Conservation (phyloP, 2,329 filamentous ascomycete genomes). For the Pseudogymnoascus sp. region DNA sequence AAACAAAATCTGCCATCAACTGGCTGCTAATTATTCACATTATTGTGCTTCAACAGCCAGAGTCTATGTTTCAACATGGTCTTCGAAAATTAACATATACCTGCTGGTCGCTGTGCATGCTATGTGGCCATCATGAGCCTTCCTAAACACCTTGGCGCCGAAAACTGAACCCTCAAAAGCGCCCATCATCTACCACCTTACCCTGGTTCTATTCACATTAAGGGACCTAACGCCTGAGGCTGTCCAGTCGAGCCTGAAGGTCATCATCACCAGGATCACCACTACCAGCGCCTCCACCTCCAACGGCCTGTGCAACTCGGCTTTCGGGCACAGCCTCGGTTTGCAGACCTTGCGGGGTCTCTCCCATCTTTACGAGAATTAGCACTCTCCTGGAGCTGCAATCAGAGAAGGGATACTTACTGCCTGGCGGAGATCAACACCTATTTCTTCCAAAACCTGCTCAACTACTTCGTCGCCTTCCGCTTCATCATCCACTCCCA, state of each 20-base stretch:
- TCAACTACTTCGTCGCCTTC: constrained; percentile 96
- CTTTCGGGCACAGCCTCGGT: constrained; percentile 64
- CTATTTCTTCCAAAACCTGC: constrained; percentile 93
- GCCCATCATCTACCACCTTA: neutral
- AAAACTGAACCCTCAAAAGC: neutral
- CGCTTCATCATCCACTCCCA: constrained; percentile 81
- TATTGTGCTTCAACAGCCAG: neutral
- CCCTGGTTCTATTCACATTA: neutral
- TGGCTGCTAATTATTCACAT: neutral
- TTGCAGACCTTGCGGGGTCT: constrained; percentile 80
- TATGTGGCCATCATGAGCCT: neutral
- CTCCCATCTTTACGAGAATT: constrained; percentile 60
- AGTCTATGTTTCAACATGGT: neutral
- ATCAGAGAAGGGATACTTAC: constrained; percentile 47
- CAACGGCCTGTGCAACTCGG: constrained; percentile 79
- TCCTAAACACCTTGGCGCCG: neutral
- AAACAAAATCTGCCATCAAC: neutral
- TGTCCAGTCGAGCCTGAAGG: constrained; percentile 86
- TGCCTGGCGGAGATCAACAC: constrained; percentile 81
- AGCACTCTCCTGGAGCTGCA: neutral
- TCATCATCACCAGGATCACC: constrained; percentile 68
- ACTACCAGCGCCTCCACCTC: constrained; percentile 48
- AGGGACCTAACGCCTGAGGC: constrained; percentile 40
- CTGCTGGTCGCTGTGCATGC: constrained; percentile 1
- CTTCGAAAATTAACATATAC: neutral